Percentiles rank a stretch among this genome's conserved stretches.
Evolutionary conservation across 495 filamentous ascomycete species (phyloP).

Genomic region (Hyaloscypha hepaticicola): DNA sequence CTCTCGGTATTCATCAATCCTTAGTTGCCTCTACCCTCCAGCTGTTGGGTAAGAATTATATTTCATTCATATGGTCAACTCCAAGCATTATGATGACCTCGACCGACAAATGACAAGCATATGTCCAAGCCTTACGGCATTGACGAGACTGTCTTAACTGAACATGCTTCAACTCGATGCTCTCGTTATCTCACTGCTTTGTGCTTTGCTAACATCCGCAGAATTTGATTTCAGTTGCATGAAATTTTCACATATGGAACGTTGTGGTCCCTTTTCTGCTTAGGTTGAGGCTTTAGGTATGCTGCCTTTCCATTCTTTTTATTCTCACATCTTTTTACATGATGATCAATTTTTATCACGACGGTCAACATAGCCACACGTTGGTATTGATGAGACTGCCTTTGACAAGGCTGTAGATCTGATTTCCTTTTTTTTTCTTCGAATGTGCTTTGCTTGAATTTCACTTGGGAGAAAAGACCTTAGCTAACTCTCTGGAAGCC

Average conservation of each 20-base stretch:
- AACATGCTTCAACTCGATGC: conserved; percentile 25
- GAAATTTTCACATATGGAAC: background rate
- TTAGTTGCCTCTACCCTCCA: background rate
- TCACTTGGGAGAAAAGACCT: background rate
- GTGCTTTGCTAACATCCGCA: conserved; percentile 7
- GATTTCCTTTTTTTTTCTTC: conserved; percentile 23
- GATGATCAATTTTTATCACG: conserved; percentile 37
- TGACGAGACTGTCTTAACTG: conserved; percentile 59
- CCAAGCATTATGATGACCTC: conserved; percentile 61
- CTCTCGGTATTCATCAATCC: background rate
- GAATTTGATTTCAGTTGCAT: background rate
- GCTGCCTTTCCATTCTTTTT: conserved; percentile 30
- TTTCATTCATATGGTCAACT: background rate
- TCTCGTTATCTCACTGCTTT: background rate
- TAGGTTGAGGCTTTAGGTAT: background rate
- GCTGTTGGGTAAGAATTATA: conserved; percentile 5
- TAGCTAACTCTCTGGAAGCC: background rate
- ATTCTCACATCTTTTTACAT: conserved; percentile 34
- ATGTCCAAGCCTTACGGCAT: conserved; percentile 72
- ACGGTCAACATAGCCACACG: conserved; percentile 37
- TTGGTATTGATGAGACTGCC: conserved; percentile 37
- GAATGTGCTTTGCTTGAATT: background rate
- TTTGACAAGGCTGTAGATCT: conserved; percentile 37
- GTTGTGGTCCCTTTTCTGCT: too few relatives aligned
- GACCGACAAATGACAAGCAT: conserved; percentile 75